Percentiles rank a stretch among this genome's conserved stretches.
Conservation (phyloP, 495 filamentous ascomycete species). For the Staphylotrichum tortipilum region DNA sequence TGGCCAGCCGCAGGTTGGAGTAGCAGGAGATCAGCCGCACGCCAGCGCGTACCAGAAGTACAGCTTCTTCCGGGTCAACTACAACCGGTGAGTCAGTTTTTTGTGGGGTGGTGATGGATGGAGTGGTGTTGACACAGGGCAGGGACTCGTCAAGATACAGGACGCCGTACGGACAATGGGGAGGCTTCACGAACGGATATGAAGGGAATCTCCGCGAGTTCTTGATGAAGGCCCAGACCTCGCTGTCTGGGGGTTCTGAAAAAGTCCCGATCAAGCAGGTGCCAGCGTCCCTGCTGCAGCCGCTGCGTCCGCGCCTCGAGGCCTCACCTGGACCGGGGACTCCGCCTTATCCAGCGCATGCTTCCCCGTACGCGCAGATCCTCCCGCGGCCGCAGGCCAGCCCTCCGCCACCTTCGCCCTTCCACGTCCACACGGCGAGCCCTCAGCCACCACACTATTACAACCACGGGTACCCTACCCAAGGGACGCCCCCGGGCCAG, state of each 20-base stretch:
- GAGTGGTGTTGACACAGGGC: slow-evolving; percentile 6
- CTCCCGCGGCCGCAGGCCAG: slow-evolving; percentile 6
- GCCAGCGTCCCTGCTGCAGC: slow-evolving; percentile 12
- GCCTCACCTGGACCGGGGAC: slow-evolving; percentile 2
- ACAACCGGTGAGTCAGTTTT: slow-evolving; percentile 35
- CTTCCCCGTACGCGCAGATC: slow-evolving; percentile 12
- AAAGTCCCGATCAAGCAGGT: slow-evolving; percentile 14
- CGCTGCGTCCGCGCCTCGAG: slow-evolving; percentile 12
- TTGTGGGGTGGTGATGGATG: background rate
- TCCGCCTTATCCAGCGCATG: slow-evolving; percentile 3
- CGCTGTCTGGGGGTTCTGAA: slow-evolving; percentile 21
- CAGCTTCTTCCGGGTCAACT: slow-evolving; percentile 43
- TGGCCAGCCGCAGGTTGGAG: slow-evolving; percentile 10
- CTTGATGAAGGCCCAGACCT: slow-evolving; percentile 34
- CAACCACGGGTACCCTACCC: slow-evolving; percentile 5
- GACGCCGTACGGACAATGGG: slow-evolving; percentile 43
- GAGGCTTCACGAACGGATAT: slow-evolving; percentile 49
- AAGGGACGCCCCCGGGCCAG: slow-evolving; percentile 1
- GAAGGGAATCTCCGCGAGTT: slow-evolving; percentile 42
- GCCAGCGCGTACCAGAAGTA: slow-evolving; percentile 35
- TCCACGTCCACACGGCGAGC: background rate
- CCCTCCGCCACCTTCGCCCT: background rate
- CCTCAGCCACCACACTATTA: slow-evolving; percentile 6
- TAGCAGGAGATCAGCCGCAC: slow-evolving; percentile 14
- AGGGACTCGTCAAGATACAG: slow-evolving; percentile 41